Evolutionary conservation across 2,329 filamentous ascomycete genomes (phyloP), one percentile per base, ranked within the genome.

Genomic region (Nemania sp.): DNA sequence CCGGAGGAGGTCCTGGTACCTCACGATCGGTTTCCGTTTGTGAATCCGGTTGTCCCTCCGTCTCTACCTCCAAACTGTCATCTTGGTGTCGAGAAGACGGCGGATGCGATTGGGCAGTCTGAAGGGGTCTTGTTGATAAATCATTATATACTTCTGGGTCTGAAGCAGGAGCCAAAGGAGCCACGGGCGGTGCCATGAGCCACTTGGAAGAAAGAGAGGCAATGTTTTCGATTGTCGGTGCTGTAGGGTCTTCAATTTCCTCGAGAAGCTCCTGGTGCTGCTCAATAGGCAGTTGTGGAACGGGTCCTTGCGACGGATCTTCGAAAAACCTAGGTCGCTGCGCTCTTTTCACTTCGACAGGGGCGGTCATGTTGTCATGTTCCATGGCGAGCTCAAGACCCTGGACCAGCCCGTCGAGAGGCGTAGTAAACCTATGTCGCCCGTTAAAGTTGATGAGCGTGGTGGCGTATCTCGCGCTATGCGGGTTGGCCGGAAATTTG

Each of bases 391-490:
- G 51, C n/a, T 69, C 66, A 32, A 76, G 64, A 18, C 65, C 66
- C 27, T 57, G 58, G 7, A 73, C 73, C 2, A 74, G 51, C 22
- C 72, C 73, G 24, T 76, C 74, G 0, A 76, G 70, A 2, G 71
- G 72, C 2, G 57, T 70, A 24, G 53, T 64, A 32, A 70, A 72
- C 15, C 57, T 72, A 1, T 73, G 45, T 20, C 54, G 54, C 6
- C 70, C 70, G 2, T 69, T 64, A 29, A 76, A 75, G 55, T 73
- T 72, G 32, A 77, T 66, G 22, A 76, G 64, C 5, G 73, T 75
- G 3, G 73, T 75, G 10, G 73, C 73, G 45, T 64, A 67, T 5
- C 51, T 38, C 6, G 59, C 66, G 15, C 54, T 69, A 24, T 64
- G 55, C 1, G 54, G 60, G 15, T 65, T 66, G 38, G 66, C 53